Conservation (phyloP, 2,329 filamentous ascomycete genomes). For the Fusarium coffeatum region DNA sequence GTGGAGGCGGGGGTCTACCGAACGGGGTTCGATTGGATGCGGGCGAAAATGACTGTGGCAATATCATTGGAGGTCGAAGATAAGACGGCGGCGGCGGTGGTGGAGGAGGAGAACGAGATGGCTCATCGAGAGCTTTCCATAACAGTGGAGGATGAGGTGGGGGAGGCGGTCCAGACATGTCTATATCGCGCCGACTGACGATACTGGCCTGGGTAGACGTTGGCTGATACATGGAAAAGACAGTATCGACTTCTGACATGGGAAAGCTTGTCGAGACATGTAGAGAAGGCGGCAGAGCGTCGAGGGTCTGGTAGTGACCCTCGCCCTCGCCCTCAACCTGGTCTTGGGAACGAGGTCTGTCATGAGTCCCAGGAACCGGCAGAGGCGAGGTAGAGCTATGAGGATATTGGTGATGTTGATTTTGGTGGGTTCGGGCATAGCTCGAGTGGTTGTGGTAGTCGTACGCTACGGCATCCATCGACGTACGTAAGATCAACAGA, state of each 20-base stretch:
- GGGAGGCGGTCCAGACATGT: constrained; percentile 37
- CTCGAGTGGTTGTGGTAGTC: constrained; percentile 32
- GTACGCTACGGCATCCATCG: constrained; percentile 38
- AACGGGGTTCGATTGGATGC: constrained; percentile 7
- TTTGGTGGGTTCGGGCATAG: constrained; percentile 23
- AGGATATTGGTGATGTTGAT: constrained; percentile 10
- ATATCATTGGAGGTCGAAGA: constrained; percentile 20
- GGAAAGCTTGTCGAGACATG: constrained; percentile 39
- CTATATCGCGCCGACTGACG: constrained; percentile 43
- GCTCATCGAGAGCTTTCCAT: constrained; percentile 13
- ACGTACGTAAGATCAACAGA: constrained; percentile 33
- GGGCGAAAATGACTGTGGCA: constrained; percentile 9
- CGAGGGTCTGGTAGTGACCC: constrained; percentile 19
- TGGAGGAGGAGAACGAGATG: background rate
- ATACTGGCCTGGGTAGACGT: constrained; percentile 48
- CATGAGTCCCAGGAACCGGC: constrained; percentile 34
- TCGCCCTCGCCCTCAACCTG: constrained; percentile 20
- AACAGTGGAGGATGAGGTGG: constrained; percentile 29
- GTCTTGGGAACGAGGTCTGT: constrained; percentile 5
- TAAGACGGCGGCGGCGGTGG: background rate
- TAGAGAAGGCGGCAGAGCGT: constrained; percentile 31
- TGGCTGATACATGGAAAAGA: constrained; percentile 44
- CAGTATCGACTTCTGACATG: constrained; percentile 47
- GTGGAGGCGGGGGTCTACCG: constrained; percentile 18
- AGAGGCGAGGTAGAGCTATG: constrained; percentile 24